Base-by-base conservation (phyloP, 2,329 filamentous ascomycete genomes). In the Sporothrix inflata region DNA sequence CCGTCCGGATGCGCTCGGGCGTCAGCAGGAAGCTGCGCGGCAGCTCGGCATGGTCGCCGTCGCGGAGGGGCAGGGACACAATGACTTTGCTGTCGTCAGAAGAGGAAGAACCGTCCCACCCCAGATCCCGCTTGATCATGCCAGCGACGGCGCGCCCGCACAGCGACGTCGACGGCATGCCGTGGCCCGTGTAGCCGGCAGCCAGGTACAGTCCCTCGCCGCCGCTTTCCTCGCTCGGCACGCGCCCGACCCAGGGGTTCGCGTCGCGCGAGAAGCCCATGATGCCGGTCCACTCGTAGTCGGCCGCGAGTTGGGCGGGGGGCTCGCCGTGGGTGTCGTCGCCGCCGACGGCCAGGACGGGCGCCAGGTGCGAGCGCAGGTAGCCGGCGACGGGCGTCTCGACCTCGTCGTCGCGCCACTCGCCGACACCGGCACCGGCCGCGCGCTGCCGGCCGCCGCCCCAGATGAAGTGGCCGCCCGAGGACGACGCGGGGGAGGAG, bases 281-380 rank as follows among this genome's bases (percentile, higher is more conserved):
- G 75, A 94, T 91, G 0, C 92, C 92, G 1, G 91, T 92, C 92
- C 92, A 95, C 78, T 92, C 89, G 78, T 86, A 88, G 40, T 86
- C 81, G 11, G 87, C 84, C 27, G 81, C 77, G 24, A 92, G 79
- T 60, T 84, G 81, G 42, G 84, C 78, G 27, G 42, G 3, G 24
- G 45, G 69, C 21, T 40, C 40, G 51, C 21, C 38, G 11, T 19
- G 34, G 70, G 72, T 75, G 21, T 34, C n/a, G 51, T 21, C 38
- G n/a, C 47, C 49, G 69, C 73, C 75, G 21, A 88, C 76, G 74
- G 84, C 83, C 38, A 90, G 74, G 34, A 82, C 80, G 14, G 77
- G 76, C 38, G 77, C 75, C 45, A 88, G 77, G 60, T 84, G 82
- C 0, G 79, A 77, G 1, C 87, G 84, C 47, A 94, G 82, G 74